These are phyloP conservation scores for Nicotiana paniculata DNA, from an alignment of 257 asterid species.

Conservation along the genomic window DNA sequence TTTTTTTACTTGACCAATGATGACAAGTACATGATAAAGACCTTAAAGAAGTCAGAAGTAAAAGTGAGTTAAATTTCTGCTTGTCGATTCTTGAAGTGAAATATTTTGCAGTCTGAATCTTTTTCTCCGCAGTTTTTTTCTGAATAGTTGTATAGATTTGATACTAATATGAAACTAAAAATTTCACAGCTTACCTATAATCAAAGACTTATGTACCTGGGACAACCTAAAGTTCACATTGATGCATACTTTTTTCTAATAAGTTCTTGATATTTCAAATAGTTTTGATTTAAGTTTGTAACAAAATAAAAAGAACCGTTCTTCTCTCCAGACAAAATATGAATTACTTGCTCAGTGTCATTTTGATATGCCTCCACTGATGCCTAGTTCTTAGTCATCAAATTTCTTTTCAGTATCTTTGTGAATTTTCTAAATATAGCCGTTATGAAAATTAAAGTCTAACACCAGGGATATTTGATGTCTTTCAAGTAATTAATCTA, in stretches of 20 bases:
- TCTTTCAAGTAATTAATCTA: background rate
- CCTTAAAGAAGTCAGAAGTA: slow-evolving; percentile 88
- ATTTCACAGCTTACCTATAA: background rate
- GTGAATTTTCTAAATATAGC: background rate
- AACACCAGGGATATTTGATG: background rate
- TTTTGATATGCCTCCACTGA: slow-evolving; percentile 3
- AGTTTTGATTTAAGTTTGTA: background rate
- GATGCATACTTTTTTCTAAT: background rate
- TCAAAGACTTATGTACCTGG: background rate
- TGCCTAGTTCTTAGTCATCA: background rate
- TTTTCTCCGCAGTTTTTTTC: background rate
- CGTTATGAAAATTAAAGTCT: background rate
- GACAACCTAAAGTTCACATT: background rate
- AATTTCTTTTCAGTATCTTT: background rate
- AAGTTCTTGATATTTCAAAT: background rate
- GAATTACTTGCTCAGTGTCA: background rate
- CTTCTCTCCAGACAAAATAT: background rate
- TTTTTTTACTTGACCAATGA: slow-evolving; percentile 85
- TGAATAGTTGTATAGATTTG: background rate
- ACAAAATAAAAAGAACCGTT: background rate
- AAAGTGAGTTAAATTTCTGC: slow-evolving; percentile 56
- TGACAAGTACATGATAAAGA: slow-evolving; percentile 92
- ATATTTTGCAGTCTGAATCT: background rate
- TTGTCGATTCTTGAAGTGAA: background rate
- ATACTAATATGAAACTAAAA: background rate